Conservation (phyloP, 2,329 filamentous ascomycete species). For the Penicillium sp. region DNA sequence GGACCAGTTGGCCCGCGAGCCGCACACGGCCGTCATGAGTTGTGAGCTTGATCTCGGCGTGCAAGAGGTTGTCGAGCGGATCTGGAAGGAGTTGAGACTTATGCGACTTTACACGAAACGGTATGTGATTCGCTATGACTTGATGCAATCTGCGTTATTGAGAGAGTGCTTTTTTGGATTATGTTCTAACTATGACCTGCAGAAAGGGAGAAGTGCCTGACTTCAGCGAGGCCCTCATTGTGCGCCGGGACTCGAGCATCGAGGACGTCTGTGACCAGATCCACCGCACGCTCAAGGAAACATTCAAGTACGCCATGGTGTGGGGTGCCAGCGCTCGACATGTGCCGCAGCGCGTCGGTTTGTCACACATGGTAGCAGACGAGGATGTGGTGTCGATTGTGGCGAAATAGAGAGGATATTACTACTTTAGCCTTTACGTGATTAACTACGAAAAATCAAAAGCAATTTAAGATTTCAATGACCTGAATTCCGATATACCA, state of each 20-base stretch:
- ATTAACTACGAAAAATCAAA: background rate
- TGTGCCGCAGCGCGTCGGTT: conserved; percentile 86
- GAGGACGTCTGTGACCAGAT: conserved; percentile 97
- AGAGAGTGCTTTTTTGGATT: background rate
- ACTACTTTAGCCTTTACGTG: background rate
- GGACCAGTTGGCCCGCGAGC: conserved; percentile 86
- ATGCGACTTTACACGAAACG: conserved; percentile 94
- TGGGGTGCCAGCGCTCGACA: conserved; percentile 97
- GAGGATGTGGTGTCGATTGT: conserved; percentile 69
- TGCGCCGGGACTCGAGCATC: conserved; percentile 80
- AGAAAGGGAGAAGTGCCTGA: conserved; percentile 87
- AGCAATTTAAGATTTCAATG: conserved; percentile 11
- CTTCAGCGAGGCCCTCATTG: conserved; percentile 89
- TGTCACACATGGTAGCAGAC: conserved; percentile 73
- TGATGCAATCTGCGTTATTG: too few relatives aligned
- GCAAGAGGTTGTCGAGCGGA: conserved; percentile 87
- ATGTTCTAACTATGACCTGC: conserved; percentile 5
- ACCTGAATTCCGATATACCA: conserved; percentile 8
- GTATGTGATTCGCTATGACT: conserved; percentile 27
- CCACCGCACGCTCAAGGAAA: conserved; percentile 92
- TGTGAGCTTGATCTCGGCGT: conserved; percentile 95
- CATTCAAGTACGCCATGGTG: conserved; percentile 96
- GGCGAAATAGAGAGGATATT: conserved; percentile 37
- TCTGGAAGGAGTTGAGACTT: conserved; percentile 87
- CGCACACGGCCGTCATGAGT: conserved; percentile 93